Conservation (phyloP, 805 yeast species). For the Candida jianshihensis region DNA sequence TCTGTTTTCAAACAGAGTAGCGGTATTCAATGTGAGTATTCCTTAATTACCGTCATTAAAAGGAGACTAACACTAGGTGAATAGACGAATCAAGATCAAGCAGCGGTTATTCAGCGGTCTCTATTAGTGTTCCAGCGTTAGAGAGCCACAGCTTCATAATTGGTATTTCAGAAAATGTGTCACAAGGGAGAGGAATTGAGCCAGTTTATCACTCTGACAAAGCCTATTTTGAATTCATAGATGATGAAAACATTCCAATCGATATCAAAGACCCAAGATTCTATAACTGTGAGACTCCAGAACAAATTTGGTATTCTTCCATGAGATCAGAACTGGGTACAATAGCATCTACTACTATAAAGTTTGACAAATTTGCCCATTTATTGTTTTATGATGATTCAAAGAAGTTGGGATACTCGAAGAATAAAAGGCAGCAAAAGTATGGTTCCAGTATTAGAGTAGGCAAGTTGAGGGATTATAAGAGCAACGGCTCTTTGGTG, state of each 20-base stretch:
- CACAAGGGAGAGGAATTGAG: conserved; percentile 10
- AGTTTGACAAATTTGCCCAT: conserved; percentile 23
- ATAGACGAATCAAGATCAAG: conserved; percentile 2
- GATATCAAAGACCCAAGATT: conserved; percentile 8
- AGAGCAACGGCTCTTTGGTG: conserved; percentile 2
- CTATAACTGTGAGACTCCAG: not conserved
- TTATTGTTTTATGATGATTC: conserved; percentile 23
- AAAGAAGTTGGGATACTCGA: conserved; percentile 8
- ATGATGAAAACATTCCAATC: conserved; percentile 9
- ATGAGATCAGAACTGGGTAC: not conserved
- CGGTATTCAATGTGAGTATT: too few species aligned
- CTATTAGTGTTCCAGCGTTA: conserved; percentile 13
- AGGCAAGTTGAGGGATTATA: conserved; percentile 1
- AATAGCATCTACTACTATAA: conserved; percentile 8
- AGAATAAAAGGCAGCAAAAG: conserved; percentile 2
- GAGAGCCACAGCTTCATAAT: conserved; percentile 5
- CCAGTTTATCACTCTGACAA: conserved; percentile 9
- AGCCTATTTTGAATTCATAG: not conserved
- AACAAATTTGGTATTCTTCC: not conserved
- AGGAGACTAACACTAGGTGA: too few species aligned
- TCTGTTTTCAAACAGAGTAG: not conserved
- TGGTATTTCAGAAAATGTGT: conserved; percentile 7
- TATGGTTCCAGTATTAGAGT: not conserved
- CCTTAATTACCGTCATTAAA: too few species aligned
- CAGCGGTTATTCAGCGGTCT: conserved; percentile 10